Evolutionary conservation across 441 rosid species (phyloP).

Genomic region (Mallotus japonicus): DNA sequence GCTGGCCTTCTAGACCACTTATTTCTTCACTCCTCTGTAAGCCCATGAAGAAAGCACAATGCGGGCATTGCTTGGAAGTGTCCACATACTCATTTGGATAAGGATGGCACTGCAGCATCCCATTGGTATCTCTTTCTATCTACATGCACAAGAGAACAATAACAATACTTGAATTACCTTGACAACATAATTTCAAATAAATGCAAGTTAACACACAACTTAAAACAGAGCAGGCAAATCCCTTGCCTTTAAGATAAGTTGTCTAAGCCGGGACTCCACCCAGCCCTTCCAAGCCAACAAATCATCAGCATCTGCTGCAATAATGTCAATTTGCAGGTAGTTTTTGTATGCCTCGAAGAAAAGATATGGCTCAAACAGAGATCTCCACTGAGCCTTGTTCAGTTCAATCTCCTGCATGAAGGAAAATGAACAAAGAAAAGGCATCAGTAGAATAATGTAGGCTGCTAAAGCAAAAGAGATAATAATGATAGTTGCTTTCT

Average conservation of each 20-base stretch:
- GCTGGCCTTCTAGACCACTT: constrained; percentile 58
- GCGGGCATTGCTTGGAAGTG: constrained; percentile 45
- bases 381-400: constrained; percentile 55
- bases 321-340: constrained; percentile 62
- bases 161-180: constrained; percentile 7
- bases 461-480: not conserved
- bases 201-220: constrained; percentile 7
- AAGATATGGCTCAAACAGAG: constrained; percentile 59
- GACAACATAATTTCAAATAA: not conserved
- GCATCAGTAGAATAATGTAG: constrained; percentile 12
- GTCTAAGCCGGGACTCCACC: constrained; percentile 79
- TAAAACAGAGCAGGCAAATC: constrained; percentile 16
- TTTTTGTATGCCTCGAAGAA: constrained; percentile 70
- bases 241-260: constrained; percentile 57
- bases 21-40: constrained; percentile 64
- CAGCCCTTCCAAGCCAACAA: constrained; percentile 73
- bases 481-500: constrained; percentile 15
- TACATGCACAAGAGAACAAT: constrained; percentile 28
- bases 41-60: constrained; percentile 66
- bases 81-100: constrained; percentile 51
- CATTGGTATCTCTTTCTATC: constrained; percentile 69
- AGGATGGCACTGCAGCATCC: constrained; percentile 73
- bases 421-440: constrained; percentile 16
- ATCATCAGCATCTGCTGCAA: constrained; percentile 55
- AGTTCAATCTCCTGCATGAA: constrained; percentile 53